Percentiles rank a stretch among this genome's conserved stretches.
Evolutionary conservation across 1,139 yeast species (phyloP).

Genomic region (Blastobotrys buckinghamii): DNA sequence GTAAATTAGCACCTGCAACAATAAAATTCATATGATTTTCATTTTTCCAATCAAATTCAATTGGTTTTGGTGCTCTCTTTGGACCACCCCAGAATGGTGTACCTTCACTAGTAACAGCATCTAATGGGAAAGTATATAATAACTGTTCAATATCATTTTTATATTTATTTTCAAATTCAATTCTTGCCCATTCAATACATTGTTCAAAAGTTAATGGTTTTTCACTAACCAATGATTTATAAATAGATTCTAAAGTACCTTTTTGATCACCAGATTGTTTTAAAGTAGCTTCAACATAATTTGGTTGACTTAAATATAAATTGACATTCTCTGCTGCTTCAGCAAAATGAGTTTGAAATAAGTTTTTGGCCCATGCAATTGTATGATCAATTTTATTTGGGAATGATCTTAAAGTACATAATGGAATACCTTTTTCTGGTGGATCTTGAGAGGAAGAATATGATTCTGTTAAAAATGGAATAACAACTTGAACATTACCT

Average conservation of each 20-base stretch:
- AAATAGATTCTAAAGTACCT: conserved; percentile 73
- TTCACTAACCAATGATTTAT: conserved; percentile 59
- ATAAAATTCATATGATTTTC: conserved; percentile 76
- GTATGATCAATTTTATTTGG: conserved; percentile 98
- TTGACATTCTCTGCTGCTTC: conserved; percentile 93
- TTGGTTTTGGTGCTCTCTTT: conserved; percentile 88
- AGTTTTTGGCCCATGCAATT: conserved; percentile 96
- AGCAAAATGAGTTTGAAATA: conserved; percentile 88
- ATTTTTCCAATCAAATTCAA: conserved; percentile 67
- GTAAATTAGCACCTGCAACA: conserved; percentile 83
- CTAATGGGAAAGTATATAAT: conserved; percentile 88
- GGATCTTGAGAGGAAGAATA: conserved; percentile 97
- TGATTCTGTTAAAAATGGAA: conserved; percentile 89
- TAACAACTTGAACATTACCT: conserved; percentile 95
- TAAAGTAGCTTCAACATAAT: conserved; percentile 83
- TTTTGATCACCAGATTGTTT: conserved; percentile 91
- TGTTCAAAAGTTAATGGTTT: conserved; percentile 91
- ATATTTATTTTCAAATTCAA: conserved; percentile 79
- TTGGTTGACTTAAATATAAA: conserved; percentile 83
- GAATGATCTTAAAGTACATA: conserved; percentile 94
- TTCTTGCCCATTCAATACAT: conserved; percentile 92
- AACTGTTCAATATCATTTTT: conserved; percentile 83
- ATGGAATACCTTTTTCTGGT: conserved; percentile 94
- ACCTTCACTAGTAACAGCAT: conserved; percentile 85
- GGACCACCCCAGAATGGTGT: conserved; percentile 98